Base-by-base conservation (phyloP, 2,329 filamentous ascomycete genomes). In the Fusarium nanum region DNA sequence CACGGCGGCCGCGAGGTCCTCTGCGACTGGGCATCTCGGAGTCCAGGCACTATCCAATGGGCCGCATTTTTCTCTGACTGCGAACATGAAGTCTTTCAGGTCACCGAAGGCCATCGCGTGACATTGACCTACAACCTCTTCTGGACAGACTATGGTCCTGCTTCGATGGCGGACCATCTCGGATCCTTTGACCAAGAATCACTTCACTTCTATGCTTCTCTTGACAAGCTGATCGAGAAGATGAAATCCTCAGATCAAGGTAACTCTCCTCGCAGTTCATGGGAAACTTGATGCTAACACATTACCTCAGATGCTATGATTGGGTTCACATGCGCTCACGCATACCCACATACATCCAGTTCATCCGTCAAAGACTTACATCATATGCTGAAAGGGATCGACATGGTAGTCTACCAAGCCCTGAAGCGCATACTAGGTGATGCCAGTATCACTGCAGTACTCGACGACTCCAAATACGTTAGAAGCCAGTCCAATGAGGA, bases 41-140 rank as follows among this genome's bases (percentile, higher is more conserved):
- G 64, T 4, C 8, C 56, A 1, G 37, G 50, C 0, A 10, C 61
- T 2, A 74, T 83, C 16, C 64, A 77, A 37, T 88, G 85, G 85
- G 83, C 83, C 0, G 85, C 86, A 0, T 88, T 88, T 76, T 85
- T 85, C 64, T 78, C 81, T 56, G 84, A 87, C 71, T 87, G 84
- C 67, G 82, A 86, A 62, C 85, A 87, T 56, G 84, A 87, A 65
- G 82, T 87, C 2, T 70, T 82, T 1, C 80, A 83, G 16, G 82
- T 90, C 8, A 84, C 77, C 0, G 68, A 76, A 2, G 87, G 87
- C 0, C 81, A 89, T 60, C 83, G 86, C 8, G 83, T 77, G 14
- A 78, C 76, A 0, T 73, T 91, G 23, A 90, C 87, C 0, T 90
- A 90, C 77, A 89, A 89, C 60, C 77, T 91, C 3, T 88, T 60